phyloP scores from a whole-genome alignment of 345 rosid genomes.

The Clarkia xantiana region DNA sequence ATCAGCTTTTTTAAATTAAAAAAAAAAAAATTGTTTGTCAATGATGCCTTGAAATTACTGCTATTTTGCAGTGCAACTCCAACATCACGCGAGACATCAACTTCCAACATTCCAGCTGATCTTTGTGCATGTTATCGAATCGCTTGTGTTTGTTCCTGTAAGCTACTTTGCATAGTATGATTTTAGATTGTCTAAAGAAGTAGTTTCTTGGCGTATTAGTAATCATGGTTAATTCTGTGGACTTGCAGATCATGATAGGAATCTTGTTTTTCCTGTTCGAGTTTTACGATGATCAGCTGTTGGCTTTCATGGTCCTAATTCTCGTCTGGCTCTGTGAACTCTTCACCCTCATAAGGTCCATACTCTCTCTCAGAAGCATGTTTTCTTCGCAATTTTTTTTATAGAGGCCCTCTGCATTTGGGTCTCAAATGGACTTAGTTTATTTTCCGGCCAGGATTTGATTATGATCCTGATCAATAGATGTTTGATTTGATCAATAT shows the following conservation, averaged over 20 bases:
- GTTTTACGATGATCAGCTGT: constrained; percentile 93
- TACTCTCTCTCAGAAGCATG: constrained; percentile 5
- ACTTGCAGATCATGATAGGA: constrained; percentile 95
- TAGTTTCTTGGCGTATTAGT: not conserved
- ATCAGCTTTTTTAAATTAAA: too few relatives aligned
- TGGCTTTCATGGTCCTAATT: constrained; percentile 96
- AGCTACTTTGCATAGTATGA: constrained; percentile 3
- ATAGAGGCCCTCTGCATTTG: too few relatives aligned
- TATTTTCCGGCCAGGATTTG: too few relatives aligned
- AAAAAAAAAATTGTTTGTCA: too few relatives aligned
- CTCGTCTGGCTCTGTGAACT: constrained; percentile 98
- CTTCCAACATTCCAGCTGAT: constrained; percentile 98
- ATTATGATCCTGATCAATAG: too few relatives aligned
- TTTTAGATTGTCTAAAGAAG: not conserved
- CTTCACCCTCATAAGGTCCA: constrained; percentile 83
- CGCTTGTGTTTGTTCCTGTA: constrained; percentile 98
- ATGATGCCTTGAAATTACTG: not conserved
- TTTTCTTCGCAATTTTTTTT: not conserved
- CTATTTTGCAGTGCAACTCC: constrained; percentile 88
- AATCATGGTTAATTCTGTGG: constrained; percentile 2
- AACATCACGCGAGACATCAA: constrained; percentile 94
- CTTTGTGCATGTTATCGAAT: constrained; percentile 91
- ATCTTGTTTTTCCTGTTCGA: constrained; percentile 91
- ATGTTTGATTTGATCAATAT: too few relatives aligned
- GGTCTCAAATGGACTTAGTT: too few relatives aligned